These are phyloP conservation scores for Diplodia intermedia DNA, from an alignment of 2,329 filamentous ascomycete genomes.

Conservation along the genomic window DNA sequence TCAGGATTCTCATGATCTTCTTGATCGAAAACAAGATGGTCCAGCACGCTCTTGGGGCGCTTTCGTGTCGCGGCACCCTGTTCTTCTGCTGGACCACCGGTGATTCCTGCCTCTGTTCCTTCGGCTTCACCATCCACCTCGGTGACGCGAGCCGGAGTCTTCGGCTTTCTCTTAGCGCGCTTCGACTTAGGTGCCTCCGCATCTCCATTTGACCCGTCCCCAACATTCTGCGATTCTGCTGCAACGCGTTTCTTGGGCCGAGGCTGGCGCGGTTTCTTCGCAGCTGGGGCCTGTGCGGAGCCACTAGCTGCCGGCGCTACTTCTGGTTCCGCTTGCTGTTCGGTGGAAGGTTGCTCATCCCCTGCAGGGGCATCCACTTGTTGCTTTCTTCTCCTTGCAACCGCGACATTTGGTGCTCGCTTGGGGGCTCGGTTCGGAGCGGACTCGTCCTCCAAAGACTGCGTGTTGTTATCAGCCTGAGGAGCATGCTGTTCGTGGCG, in stretches of 20 bases:
- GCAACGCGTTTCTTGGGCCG: slow-evolving; percentile 36
- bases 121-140: not conserved
- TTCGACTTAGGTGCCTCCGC: slow-evolving; percentile 15
- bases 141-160: not conserved
- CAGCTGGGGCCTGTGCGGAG: slow-evolving; percentile 3
- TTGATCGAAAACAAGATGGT: slow-evolving; percentile 26
- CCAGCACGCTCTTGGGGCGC: not conserved
- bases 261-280: slow-evolving; percentile 43
- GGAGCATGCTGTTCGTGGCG: not conserved
- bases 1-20: slow-evolving; percentile 46
- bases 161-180: slow-evolving; percentile 8
- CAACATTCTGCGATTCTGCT: not conserved
- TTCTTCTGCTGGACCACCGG: not conserved
- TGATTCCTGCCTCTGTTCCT: not conserved
- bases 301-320: not conserved
- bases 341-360: not conserved
- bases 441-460: not conserved
- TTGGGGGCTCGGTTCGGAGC: not conserved
- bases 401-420: slow-evolving; percentile 8
- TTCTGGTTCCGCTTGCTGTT: not conserved
- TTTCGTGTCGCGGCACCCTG: slow-evolving; percentile 1
- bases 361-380: not conserved
- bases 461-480: not conserved
- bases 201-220: not conserved
- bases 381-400: slow-evolving; percentile 13